These are phyloP conservation scores for Solanum pinnatisectum DNA, from an alignment of 257 asterid species.

Conservation along the genomic window DNA sequence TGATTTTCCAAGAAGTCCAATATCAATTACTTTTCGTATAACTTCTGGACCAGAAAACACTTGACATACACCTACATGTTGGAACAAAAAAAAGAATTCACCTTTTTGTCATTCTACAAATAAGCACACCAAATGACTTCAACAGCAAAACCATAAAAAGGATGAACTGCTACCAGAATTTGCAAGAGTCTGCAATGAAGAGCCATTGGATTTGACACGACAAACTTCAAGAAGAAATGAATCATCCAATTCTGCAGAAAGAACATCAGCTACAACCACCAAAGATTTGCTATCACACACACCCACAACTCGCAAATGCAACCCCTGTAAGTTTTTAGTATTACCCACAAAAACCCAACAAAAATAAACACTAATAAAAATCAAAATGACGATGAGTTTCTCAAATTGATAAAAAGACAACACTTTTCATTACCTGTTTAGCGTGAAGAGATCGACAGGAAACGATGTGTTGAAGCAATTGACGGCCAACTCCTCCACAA, in stretches of 20 bases:
- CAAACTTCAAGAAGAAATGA: slow-evolving; percentile 47
- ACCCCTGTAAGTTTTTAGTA: slow-evolving; percentile 33
- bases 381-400: background rate
- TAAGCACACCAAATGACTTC: background rate
- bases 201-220: slow-evolving; percentile 50
- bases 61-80: slow-evolving; percentile 40
- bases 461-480: slow-evolving; percentile 74
- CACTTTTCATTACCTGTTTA: slow-evolving; percentile 34
- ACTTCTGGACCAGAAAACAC: slow-evolving; percentile 44
- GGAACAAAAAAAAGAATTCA: background rate
- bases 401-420: background rate
- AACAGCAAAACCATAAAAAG: too few relatives aligned
- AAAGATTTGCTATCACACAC: slow-evolving; percentile 76
- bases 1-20: slow-evolving; percentile 41
- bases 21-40: slow-evolving; percentile 31
- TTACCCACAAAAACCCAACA: background rate
- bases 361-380: background rate
- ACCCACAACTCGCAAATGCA: slow-evolving; percentile 69
- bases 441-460: slow-evolving; percentile 67
- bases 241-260: slow-evolving; percentile 52
- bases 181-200: slow-evolving; percentile 40
- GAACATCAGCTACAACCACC: slow-evolving; percentile 46
- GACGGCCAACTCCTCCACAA: slow-evolving; percentile 94
- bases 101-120: background rate
- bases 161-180: slow-evolving; percentile 29